Conservation (phyloP, 768 basidiomycete genomes). For the Omphalotus guepiniiformis region DNA sequence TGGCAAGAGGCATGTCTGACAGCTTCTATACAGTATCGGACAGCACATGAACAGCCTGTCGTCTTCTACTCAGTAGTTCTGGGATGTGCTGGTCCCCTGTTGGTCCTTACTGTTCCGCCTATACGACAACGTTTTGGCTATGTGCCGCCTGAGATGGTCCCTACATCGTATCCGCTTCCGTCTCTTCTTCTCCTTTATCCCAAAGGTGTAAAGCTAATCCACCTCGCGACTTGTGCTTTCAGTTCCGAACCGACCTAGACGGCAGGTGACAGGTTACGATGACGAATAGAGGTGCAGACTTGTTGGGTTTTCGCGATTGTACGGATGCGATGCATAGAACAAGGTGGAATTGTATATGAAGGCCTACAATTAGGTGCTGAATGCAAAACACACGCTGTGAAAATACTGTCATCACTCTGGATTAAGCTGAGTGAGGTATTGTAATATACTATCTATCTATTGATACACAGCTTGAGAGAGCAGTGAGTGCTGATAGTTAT, state of each 20-base stretch:
- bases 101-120: slow-evolving; percentile 74
- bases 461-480: neutral
- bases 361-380: no score
- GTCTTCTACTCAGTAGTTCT: slow-evolving; percentile 83
- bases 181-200: slow-evolving; percentile 10
- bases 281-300: slow-evolving; percentile 36
- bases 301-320: neutral
- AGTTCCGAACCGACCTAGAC: slow-evolving; percentile 73
- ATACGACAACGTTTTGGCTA: slow-evolving; percentile 72
- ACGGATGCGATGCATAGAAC: neutral
- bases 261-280: slow-evolving; percentile 70
- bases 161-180: slow-evolving; percentile 78
- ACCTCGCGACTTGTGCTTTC: neutral
- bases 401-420: no score
- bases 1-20: slow-evolving; percentile 18
- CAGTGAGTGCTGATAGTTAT: neutral
- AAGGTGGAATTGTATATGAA: no score
- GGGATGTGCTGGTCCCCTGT: slow-evolving; percentile 69
- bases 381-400: no score
- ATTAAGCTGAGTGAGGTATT: neutral
- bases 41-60: slow-evolving; percentile 87
- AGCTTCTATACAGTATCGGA: slow-evolving; percentile 61
- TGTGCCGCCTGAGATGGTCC: slow-evolving; percentile 61
- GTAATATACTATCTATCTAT: neutral
- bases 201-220: slow-evolving; percentile 1